Percentiles rank a stretch among this genome's conserved stretches.
These are phyloP conservation scores for Cardiospermum halicacabum DNA, from an alignment of 345 rosid genomes.

Conservation along the genomic window DNA sequence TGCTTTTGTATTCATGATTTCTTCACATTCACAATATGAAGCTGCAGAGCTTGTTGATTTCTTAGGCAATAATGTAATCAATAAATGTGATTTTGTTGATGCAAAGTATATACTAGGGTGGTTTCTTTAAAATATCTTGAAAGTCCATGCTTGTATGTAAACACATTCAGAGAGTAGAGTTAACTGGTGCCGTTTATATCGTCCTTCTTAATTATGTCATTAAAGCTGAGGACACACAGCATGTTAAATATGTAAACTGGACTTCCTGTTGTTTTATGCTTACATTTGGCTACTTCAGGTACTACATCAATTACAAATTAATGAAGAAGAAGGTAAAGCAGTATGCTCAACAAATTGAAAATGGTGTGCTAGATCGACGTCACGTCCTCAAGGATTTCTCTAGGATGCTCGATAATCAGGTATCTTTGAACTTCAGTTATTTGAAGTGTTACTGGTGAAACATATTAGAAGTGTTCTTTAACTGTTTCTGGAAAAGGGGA, in stretches of 20 bases:
- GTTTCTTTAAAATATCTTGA: background rate
- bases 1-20: background rate
- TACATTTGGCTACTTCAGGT: constrained; percentile 38
- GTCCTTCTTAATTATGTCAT: background rate
- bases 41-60: background rate
- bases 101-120: background rate
- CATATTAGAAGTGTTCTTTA: background rate
- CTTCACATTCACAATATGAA: background rate
- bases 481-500: too few relatives aligned
- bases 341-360: constrained; percentile 75
- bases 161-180: background rate
- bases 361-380: constrained; percentile 68
- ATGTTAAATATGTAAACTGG: background rate
- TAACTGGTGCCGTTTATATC: background rate
- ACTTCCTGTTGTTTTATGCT: background rate
- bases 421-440: constrained; percentile 16
- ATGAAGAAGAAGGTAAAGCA: constrained; percentile 94
- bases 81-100: background rate
- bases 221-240: background rate
- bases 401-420: constrained; percentile 93
- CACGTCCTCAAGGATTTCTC: constrained; percentile 99
- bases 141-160: background rate
- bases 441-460: background rate
- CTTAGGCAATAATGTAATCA: background rate
- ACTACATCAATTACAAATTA: constrained; percentile 86